Evolutionary conservation across 495 filamentous ascomycete species (phyloP), one percentile per base, ranked within the genome.

Genomic region (Xanthoparmelia taractica): DNA sequence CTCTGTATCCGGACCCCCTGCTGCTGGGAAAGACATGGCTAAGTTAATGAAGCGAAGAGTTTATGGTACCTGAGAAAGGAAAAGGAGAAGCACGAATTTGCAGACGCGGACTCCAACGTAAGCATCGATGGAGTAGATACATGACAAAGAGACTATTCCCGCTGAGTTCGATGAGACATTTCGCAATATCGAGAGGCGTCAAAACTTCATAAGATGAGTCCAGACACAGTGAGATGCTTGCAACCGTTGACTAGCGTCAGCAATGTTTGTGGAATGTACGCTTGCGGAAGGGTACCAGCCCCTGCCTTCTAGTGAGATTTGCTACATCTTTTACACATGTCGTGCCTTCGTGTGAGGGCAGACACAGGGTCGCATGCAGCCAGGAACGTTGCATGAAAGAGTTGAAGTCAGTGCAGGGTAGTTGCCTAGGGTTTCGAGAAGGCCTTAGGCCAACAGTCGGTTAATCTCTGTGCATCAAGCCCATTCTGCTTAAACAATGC

Each of bases 211-310:
- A 15, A 55, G 11, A 57, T 15, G 34, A 10, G 4, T 36, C 15
- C n/a, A 41, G 20, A 23, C 36, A 58, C n/a, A 58, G 45, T 59
- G 38, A 59, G 40, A 59, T 59, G 20, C 43, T 59, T 47, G 57
- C 57, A 59, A 29, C 57, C 57, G 37, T 20, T 40, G 1, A 45
- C 43, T 47, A 23, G 10, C 31, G 27, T 31, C 4, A 52, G 48
- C 48, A 52, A 31, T 52, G 25, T 52, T 45, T 60, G 36, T 45
- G 40, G 23, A 60, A 60, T 60, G 40, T 34, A 20, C 58, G 58
- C 41, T 60, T 60, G 41, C 38, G 38, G n/a, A 58, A 58, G 25
- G 25, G 57, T 29, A 36, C 56, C 17, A 25, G 18, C 10, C 8
- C 37, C 27, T 27, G 13, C 38, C 7, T 40, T 12, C 4, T 10